phyloP scores from a whole-genome alignment of 2,329 filamentous ascomycete genomes.

The Paraconiothyrium sp. region DNA sequence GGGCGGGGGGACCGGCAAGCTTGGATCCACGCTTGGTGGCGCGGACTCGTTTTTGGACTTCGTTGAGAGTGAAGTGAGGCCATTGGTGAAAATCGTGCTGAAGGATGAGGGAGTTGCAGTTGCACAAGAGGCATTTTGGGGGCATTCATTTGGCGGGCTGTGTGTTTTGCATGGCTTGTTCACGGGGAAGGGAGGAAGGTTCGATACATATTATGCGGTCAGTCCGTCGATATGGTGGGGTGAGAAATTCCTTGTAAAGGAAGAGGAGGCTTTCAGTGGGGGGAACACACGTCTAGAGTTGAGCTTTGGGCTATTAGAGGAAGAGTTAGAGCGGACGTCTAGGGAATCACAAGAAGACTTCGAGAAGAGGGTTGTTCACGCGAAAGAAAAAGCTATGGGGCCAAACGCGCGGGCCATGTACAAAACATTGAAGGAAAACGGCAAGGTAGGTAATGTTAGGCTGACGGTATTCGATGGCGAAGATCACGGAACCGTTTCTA shows the following conservation, averaged over 20 bases:
- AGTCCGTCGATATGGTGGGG: conserved; percentile 13
- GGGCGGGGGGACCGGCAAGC: not conserved
- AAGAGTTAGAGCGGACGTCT: not conserved
- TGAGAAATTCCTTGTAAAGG: not conserved
- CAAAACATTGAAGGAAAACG: not conserved
- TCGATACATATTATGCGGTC: not conserved
- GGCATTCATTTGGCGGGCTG: conserved; percentile 9
- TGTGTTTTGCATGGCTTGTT: conserved; percentile 2
- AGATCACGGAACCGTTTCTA: conserved; percentile 9
- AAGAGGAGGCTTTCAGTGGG: not conserved
- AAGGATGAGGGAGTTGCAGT: not conserved
- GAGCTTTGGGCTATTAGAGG: conserved; percentile 7
- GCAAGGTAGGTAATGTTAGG: not conserved
- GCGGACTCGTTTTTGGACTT: conserved; percentile 8
- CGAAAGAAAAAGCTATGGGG: conserved; percentile 3
- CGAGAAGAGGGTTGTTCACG: not conserved
- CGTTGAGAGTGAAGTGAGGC: not conserved
- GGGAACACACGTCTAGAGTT: not conserved
- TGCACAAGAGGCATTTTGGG: conserved; percentile 2
- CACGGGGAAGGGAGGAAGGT: not conserved
- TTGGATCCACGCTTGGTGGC: not conserved
- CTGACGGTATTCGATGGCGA: conserved; percentile 1
- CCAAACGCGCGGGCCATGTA: not conserved
- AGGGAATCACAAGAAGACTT: conserved; percentile 1
- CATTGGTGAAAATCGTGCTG: not conserved